Percentiles rank a stretch among this genome's conserved stretches.
Evolutionary conservation across 306 rosid genomes (phyloP).

Genomic region (Prinsepia uniflora): DNA sequence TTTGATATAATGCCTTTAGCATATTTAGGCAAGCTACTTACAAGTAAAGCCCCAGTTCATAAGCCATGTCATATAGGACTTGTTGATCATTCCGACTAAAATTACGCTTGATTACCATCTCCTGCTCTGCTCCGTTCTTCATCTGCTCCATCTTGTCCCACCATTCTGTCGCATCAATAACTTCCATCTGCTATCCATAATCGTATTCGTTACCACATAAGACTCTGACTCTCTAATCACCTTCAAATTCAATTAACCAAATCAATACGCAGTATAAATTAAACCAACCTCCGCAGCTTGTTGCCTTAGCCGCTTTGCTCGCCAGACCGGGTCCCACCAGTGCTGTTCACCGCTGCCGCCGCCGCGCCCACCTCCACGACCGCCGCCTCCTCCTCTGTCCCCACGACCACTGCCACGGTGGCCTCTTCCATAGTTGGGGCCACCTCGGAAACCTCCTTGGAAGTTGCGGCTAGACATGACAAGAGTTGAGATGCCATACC

Average conservation of each 20-base stretch:
- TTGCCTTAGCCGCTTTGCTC: conserved; percentile 81
- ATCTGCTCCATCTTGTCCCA: conserved; percentile 74
- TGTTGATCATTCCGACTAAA: conserved; percentile 68
- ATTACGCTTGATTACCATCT: conserved; percentile 64
- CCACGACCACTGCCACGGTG: conserved; percentile 52
- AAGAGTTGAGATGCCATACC: conserved; percentile 29
- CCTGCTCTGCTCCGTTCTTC: conserved; percentile 69
- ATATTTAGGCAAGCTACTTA: conserved; percentile 29
- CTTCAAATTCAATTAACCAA: neutral
- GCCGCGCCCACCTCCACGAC: conserved; percentile 40
- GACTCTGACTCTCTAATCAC: neutral
- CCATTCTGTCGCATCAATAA: conserved; percentile 74
- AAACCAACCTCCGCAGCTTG: conserved; percentile 57
- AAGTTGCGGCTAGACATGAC: conserved; percentile 69
- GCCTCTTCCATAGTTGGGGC: conserved; percentile 33
- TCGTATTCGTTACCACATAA: conserved; percentile 31
- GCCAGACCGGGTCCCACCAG: conserved; percentile 99
- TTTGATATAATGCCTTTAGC: neutral
- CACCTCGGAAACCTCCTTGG: conserved; percentile 68
- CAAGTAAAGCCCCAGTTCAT: conserved; percentile 70
- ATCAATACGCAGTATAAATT: neutral
- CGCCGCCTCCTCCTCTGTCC: conserved; percentile 40
- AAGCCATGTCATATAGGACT: conserved; percentile 74
- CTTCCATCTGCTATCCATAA: conserved; percentile 50
- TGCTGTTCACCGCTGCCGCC: conserved; percentile 83